phyloP scores from a whole-genome alignment of 2,329 filamentous ascomycete genomes.

The Paecilomyces dactylethromorphus region DNA sequence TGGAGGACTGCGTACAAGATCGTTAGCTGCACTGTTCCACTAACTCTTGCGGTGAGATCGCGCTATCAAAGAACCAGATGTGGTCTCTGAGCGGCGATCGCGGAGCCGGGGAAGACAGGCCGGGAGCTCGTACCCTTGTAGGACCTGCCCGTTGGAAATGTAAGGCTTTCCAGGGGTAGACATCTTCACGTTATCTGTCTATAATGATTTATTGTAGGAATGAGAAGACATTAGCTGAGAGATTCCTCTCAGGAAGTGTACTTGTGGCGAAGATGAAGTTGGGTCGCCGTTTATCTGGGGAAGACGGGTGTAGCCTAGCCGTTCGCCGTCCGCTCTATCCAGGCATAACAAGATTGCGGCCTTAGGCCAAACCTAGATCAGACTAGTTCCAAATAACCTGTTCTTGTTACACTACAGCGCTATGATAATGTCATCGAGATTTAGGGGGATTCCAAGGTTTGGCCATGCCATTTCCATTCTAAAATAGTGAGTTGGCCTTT shows the following conservation, averaged over 20 bases:
- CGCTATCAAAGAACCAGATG: not conserved
- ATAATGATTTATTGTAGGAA: not conserved
- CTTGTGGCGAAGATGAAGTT: too few species aligned
- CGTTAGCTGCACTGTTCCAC: not conserved
- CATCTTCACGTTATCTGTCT: slow-evolving; percentile 20
- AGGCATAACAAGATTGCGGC: not conserved
- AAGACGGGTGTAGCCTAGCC: not conserved
- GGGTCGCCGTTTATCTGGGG: not conserved
- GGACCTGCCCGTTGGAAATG: slow-evolving; percentile 33
- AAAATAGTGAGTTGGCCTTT: too few species aligned
- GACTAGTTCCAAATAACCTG: not conserved
- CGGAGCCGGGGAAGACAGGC: not conserved
- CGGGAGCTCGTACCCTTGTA: slow-evolving; percentile 23
- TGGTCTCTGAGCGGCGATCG: not conserved
- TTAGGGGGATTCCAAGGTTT: too few species aligned
- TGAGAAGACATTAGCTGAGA: not conserved
- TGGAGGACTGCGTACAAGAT: slow-evolving; percentile 32
- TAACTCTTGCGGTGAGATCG: not conserved
- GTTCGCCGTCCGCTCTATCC: not conserved
- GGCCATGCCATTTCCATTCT: too few species aligned
- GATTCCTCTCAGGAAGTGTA: not conserved
- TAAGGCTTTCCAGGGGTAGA: slow-evolving; percentile 26
- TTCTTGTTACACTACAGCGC: not conserved
- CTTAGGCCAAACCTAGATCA: not conserved
- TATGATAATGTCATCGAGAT: not conserved